Conservation (phyloP, 208 protist species). For the Trichomonas tenax region DNA sequence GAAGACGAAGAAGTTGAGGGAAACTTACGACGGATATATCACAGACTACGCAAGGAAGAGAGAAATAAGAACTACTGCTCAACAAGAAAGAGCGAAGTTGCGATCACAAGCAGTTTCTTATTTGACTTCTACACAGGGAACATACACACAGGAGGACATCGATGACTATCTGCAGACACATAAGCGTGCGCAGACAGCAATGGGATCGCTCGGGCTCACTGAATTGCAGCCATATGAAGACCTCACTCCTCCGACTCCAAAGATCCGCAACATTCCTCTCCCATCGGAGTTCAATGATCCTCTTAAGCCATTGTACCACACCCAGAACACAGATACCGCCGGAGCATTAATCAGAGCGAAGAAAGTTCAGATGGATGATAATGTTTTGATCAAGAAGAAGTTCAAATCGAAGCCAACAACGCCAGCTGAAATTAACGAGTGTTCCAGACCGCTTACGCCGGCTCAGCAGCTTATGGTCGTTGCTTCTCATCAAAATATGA, state of each 20-base stretch:
- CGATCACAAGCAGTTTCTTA: not conserved
- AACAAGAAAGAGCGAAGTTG: too few species aligned
- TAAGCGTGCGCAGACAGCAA: not conserved
- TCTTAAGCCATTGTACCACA: not conserved
- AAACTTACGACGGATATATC: not conserved
- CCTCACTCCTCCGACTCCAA: not conserved
- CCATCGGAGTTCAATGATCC: not conserved
- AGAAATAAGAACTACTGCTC: not conserved
- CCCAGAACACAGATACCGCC: too few species aligned
- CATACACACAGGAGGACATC: not conserved
- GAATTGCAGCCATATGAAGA: not conserved
- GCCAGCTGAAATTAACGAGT: not conserved
- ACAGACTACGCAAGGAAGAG: not conserved
- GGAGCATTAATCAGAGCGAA: not conserved
- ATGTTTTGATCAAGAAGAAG: not conserved
- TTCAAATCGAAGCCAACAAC: not conserved
- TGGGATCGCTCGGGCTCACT: not conserved
- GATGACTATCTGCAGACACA: not conserved
- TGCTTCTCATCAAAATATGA: not conserved
- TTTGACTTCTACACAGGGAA: not conserved
- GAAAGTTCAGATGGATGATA: not conserved
- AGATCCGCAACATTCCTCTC: not conserved
- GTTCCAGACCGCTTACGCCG: not conserved
- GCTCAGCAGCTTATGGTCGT: not conserved
- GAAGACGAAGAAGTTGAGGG: not conserved